These are phyloP conservation scores for Lathyrus aphaca DNA, from an alignment of 306 rosid genomes.

Conservation along the genomic window DNA sequence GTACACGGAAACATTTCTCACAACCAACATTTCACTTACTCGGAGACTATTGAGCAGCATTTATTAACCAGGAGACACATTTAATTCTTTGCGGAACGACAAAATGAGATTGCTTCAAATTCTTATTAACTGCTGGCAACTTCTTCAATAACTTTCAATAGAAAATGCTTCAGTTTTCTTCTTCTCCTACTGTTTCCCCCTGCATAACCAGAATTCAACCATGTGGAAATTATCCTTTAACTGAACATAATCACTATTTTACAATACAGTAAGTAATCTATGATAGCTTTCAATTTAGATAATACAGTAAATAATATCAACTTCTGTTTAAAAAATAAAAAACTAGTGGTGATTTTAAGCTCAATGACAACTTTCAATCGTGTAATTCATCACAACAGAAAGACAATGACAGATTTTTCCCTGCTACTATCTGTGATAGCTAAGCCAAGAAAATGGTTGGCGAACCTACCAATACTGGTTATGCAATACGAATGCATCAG, in stretches of 20 bases:
- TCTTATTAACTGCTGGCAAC: constrained; percentile 28
- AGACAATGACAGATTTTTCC: constrained; percentile 3
- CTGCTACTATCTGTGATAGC: constrained; percentile 6
- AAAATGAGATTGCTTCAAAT: constrained; percentile 4
- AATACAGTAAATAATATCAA: neutral
- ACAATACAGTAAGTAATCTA: neutral
- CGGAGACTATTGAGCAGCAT: too few species aligned
- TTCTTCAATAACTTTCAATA: constrained; percentile 44
- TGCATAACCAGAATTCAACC: constrained; percentile 48
- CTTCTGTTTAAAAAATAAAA: neutral
- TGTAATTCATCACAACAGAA: constrained; percentile 26
- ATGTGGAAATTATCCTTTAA: constrained; percentile 8
- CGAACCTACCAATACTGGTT: constrained; percentile 85
- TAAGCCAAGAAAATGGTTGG: constrained; percentile 32
- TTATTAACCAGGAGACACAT: too few species aligned
- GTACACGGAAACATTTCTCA: constrained; percentile 13
- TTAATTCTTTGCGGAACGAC: constrained; percentile 21
- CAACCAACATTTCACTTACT: constrained; percentile 28
- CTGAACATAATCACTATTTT: constrained; percentile 1
- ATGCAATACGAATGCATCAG: constrained; percentile 68
- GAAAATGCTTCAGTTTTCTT: too few species aligned
- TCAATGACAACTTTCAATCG: constrained; percentile 32
- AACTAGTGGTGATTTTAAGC: too few species aligned
- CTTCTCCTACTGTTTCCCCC: constrained; percentile 68
- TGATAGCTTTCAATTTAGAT: neutral